A percentile compares a stretch with the other conserved stretches of the same genome.
Conservation (phyloP, 345 rosid genomes). For the Syzygium jambos region DNA sequence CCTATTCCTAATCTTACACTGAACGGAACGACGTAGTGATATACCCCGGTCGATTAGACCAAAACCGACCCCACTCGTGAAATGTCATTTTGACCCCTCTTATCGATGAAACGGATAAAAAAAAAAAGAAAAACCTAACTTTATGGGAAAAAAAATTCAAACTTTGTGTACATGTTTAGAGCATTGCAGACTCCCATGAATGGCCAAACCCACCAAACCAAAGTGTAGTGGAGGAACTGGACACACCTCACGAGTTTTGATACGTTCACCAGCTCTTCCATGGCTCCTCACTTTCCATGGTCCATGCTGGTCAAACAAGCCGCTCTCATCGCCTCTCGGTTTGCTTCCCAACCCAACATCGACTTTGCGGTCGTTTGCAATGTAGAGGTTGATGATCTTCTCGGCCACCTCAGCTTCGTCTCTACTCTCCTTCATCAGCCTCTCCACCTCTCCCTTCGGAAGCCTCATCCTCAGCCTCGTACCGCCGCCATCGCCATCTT, state of each 20-base stretch:
- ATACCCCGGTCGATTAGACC: neutral
- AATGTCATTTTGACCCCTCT: neutral
- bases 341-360: neutral
- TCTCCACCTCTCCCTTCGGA: conserved; percentile 66
- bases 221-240: neutral
- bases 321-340: neutral
- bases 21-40: neutral
- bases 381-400: conserved; percentile 58
- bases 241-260: conserved; percentile 51
- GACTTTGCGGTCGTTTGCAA: conserved; percentile 1
- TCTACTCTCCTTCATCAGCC: conserved; percentile 47
- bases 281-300: conserved; percentile 3
- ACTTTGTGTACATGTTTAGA: neutral
- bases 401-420: conserved; percentile 52
- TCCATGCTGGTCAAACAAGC: conserved; percentile 5
- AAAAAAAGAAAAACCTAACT: neutral
- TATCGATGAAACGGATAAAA: neutral
- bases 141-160: neutral
- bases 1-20: neutral
- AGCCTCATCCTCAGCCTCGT: conserved; percentile 58
- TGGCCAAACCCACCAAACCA: neutral
- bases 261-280: conserved; percentile 13
- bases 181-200: neutral
- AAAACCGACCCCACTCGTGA: neutral
- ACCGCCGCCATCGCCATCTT: neutral